A percentile compares a stretch with the other conserved stretches of the same genome.
These are phyloP conservation scores for Aspergillus cristatus DNA, from an alignment of 495 filamentous ascomycete species.

Conservation along the genomic window DNA sequence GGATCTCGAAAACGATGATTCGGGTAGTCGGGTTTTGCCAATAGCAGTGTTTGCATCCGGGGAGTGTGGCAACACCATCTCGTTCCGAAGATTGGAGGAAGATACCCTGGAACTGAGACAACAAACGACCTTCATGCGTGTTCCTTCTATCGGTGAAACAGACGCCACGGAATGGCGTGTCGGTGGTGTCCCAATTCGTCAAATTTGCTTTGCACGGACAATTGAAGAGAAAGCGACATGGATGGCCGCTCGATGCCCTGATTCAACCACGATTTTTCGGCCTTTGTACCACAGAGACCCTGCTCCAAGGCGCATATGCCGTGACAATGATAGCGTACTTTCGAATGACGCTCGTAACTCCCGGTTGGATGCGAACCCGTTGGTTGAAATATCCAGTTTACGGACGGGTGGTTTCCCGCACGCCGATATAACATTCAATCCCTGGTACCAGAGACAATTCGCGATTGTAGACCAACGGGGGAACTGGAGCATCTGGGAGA, in stretches of 20 bases:
- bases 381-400: conserved; percentile 44
- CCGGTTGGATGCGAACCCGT: conserved; percentile 51
- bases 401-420: conserved; percentile 51
- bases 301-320: conserved; percentile 20
- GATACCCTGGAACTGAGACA: conserved; percentile 21
- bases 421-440: conserved; percentile 70
- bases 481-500: conserved; percentile 68
- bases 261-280: conserved; percentile 48
- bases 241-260: conserved; percentile 53
- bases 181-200: conserved; percentile 49
- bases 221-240: conserved; percentile 40
- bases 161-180: conserved; percentile 48
- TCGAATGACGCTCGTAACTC: conserved; percentile 27
- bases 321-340: conserved; percentile 4
- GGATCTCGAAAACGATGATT: conserved; percentile 18
- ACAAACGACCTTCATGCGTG: conserved; percentile 13
- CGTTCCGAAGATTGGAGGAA: conserved; percentile 26
- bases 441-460: conserved; percentile 59
- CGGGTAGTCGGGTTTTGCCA: conserved; percentile 23
- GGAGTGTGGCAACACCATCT: conserved; percentile 31
- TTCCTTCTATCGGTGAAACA: conserved; percentile 23
- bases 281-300: conserved; percentile 39
- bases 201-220: conserved; percentile 55
- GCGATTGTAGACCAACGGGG: conserved; percentile 65
- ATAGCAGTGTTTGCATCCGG: conserved; percentile 37